These are phyloP conservation scores for Trypanosoma theileri DNA, from an alignment of 208 protist species.

Conservation along the genomic window DNA sequence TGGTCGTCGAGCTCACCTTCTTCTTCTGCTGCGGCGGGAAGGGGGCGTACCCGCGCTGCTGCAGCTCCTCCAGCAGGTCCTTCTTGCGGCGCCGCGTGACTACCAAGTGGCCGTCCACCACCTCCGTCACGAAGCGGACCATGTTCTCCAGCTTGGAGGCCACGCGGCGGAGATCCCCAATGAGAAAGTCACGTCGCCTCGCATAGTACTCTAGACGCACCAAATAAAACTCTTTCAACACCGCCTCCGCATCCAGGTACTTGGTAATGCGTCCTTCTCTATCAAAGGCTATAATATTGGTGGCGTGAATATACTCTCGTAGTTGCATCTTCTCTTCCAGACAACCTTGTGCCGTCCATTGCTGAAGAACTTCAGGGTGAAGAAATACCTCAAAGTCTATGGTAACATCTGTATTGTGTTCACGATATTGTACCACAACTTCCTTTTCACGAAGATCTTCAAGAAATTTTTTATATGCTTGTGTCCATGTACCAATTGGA, in stretches of 20 bases:
- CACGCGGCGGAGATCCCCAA: slow-evolving; percentile 81
- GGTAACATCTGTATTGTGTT: slow-evolving; percentile 97
- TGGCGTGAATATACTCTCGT: slow-evolving; percentile 79
- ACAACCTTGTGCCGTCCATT: slow-evolving; percentile 69
- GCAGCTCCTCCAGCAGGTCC: slow-evolving; percentile 94
- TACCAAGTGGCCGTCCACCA: slow-evolving; percentile 93
- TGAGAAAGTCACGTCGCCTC: slow-evolving; percentile 94
- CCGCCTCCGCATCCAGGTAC: slow-evolving; percentile 91
- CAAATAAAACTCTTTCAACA: slow-evolving; percentile 97
- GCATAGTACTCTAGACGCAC: slow-evolving; percentile 97
- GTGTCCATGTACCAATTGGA: slow-evolving; percentile 96
- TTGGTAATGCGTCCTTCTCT: slow-evolving; percentile 93
- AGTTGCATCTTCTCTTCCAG: slow-evolving; percentile 95
- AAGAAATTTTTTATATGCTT: slow-evolving; percentile 94
- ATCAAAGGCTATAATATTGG: slow-evolving; percentile 99
- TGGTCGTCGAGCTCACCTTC: slow-evolving; percentile 79
- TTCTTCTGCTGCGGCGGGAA: slow-evolving; percentile 84
- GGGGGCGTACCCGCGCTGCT: slow-evolving; percentile 82
- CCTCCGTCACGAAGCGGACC: slow-evolving; percentile 97
- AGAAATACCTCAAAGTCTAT: slow-evolving; percentile 93
- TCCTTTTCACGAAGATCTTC: slow-evolving; percentile 89
- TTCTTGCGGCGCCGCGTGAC: slow-evolving; percentile 92
- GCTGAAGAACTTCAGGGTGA: slow-evolving; percentile 85
- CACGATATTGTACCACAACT: slow-evolving; percentile 93
- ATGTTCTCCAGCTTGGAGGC: slow-evolving; percentile 96